A percentile compares a stretch with the other conserved stretches of the same genome.
Conservation (phyloP, 140 eudicot species). For the Stevia rebaudiana region DNA sequence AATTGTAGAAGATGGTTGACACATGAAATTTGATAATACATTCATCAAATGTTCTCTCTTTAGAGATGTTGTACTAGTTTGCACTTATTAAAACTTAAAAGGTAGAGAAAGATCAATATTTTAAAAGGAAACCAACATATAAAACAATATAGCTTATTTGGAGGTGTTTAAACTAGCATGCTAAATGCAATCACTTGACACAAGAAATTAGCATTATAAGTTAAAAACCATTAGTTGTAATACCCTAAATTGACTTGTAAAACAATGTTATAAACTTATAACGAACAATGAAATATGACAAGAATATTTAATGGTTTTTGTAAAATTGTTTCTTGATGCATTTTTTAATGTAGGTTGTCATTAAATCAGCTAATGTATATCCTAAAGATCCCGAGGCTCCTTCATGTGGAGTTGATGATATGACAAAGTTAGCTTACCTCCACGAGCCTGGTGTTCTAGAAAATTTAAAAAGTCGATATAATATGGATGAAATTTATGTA, state of each 20-base stretch:
- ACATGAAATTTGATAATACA: no score
- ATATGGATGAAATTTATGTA: slow-evolving; percentile 84
- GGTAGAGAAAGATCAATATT: slow-evolving; percentile 3
- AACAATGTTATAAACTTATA: neutral
- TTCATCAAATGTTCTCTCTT: neutral
- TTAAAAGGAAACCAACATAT: neutral
- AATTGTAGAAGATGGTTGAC: no score
- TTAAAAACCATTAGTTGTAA: neutral
- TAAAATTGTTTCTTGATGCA: slow-evolving; percentile 17
- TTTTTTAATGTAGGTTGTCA: slow-evolving; percentile 38
- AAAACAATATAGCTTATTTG: neutral
- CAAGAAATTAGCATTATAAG: neutral
- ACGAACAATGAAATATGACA: slow-evolving; percentile 6
- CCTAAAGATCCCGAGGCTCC: slow-evolving; percentile 90
- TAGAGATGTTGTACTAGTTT: neutral
- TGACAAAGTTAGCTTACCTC: slow-evolving; percentile 93
- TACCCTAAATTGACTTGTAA: slow-evolving; percentile 7
- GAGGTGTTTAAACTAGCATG: neutral
- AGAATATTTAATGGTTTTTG: neutral
- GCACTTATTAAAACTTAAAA: slow-evolving; percentile 8
- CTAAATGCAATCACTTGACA: neutral
- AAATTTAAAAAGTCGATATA: slow-evolving; percentile 67
- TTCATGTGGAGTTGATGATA: slow-evolving; percentile 81
- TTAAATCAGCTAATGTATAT: slow-evolving; percentile 35
- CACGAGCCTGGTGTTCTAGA: slow-evolving; percentile 96